Evolutionary conservation across 257 asterid genomes (phyloP), one percentile per base, ranked within the genome.

Genomic region (Craterostigma plantagineum): DNA sequence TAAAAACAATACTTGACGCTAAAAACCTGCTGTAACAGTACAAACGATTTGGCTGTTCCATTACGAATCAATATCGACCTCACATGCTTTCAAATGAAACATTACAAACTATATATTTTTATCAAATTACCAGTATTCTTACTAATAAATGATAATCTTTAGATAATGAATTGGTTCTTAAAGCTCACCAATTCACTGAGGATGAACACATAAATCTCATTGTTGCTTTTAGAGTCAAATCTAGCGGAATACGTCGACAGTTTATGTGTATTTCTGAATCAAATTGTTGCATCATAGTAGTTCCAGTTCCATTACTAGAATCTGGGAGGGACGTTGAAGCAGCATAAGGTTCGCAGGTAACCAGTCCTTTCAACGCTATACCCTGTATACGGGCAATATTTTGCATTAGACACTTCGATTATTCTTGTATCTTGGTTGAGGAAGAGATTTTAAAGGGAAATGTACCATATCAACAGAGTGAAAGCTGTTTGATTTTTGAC

Each of bases 121-220:
- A n/a, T n/a, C 2, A 11, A 15, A 14, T 14, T 43, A 43, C 48
- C 30, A 43, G 48, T 16, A 36, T 2, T 36, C 3, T n/a, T 9
- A 36, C 14, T 9, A 36, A 10, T 36, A 36, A 36, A 36, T 36
- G 14, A 36, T 36, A 36, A 2, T 36, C 10, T 18, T 37, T 38
- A 44, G 38, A 60, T 18, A 34, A 62, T 33, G 18, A 49, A 47
- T 51, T 16, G 9, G 40, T 45, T 12, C 18, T 34, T 27, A 18
- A 44, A 47, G 43, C 94, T 64, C 57, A 81, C 97, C 97, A 81
- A 48, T 70, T 72, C 53, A 90, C 82, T 46, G 95, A 70, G 18
- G 86, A 67, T 33, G 93, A 68, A 41, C 77, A 72, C 51, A 70
- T 43, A 35, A 90, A 43, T 18, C 87, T 79, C 76, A 83, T 63